Conservation (phyloP, 2,329 filamentous ascomycete genomes). For the Boeremia exigua region DNA sequence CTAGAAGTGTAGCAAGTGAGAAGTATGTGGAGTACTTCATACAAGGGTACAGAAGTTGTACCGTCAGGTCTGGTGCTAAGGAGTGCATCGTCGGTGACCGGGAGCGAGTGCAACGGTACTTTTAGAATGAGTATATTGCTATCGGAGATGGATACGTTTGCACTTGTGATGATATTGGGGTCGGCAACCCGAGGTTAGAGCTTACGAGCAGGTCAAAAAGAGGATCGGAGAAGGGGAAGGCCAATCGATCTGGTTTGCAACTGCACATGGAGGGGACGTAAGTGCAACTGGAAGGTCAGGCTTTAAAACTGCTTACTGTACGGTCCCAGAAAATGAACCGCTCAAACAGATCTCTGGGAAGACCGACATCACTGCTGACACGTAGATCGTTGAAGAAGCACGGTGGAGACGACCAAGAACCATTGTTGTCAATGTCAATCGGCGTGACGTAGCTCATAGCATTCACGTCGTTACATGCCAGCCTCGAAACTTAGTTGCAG, state of each 20-base stretch:
- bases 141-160: constrained; percentile 60
- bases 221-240: constrained; percentile 45
- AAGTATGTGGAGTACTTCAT: constrained; percentile 52
- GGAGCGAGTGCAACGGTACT: constrained; percentile 60
- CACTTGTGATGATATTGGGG: constrained; percentile 56
- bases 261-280: constrained; percentile 67
- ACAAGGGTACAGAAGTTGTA: constrained; percentile 44
- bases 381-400: constrained; percentile 23
- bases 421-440: no score
- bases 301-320: constrained; percentile 61
- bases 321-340: constrained; percentile 60
- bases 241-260: constrained; percentile 61
- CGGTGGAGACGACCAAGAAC: not conserved
- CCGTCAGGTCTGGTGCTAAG: constrained; percentile 48
- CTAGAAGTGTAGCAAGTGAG: constrained; percentile 51
- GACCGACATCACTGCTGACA: constrained; percentile 59
- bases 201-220: constrained; percentile 56
- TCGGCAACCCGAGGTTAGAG: constrained; percentile 59
- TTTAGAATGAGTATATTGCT: constrained; percentile 55
- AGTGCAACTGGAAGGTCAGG: constrained; percentile 59
- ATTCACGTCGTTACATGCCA: no score
- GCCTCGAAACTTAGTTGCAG: no score
- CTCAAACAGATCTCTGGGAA: constrained; percentile 58
- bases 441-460: no score
- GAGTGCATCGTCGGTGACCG: constrained; percentile 58